Evolutionary conservation across 495 filamentous ascomycete species (phyloP).

Genomic region (Aspergillus wentii): DNA sequence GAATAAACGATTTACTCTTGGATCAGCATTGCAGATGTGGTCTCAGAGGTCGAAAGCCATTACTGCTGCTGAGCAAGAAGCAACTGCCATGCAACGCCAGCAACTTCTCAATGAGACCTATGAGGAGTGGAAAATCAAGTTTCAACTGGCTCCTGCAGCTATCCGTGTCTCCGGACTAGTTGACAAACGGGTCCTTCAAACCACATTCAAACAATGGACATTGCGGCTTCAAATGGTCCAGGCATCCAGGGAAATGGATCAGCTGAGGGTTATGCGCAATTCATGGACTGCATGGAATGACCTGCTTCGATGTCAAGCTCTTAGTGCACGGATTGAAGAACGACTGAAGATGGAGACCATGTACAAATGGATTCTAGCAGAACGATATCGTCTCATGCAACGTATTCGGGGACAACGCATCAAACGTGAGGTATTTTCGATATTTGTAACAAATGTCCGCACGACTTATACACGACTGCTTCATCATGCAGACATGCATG

Average conservation of each 20-base stretch:
- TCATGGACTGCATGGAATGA: constrained; percentile 66
- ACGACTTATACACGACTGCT: constrained; percentile 33
- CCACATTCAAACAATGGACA: constrained; percentile 48
- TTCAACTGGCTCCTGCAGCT: constrained; percentile 44
- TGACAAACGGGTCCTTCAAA: constrained; percentile 42
- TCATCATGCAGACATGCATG: constrained; percentile 30
- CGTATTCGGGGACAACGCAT: constrained; percentile 49
- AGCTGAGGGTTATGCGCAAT: constrained; percentile 48
- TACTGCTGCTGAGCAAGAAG: constrained; percentile 22
- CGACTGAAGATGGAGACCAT: constrained; percentile 53
- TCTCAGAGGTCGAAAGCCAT: constrained; percentile 24
- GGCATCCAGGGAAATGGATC: constrained; percentile 53
- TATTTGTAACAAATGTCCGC: constrained; percentile 36
- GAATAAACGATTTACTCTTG: constrained; percentile 21
- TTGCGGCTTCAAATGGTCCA: constrained; percentile 40
- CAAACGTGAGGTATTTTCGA: constrained; percentile 38
- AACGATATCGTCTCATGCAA: constrained; percentile 47
- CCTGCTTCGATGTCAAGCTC: constrained; percentile 49
- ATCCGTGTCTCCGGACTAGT: constrained; percentile 41
- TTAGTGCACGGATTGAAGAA: constrained; percentile 52
- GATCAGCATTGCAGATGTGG: constrained; percentile 27
- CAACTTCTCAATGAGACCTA: constrained; percentile 26
- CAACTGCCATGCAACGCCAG: constrained; percentile 24
- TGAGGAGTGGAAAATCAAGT: constrained; percentile 35
- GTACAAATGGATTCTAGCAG: constrained; percentile 60